Conservation (phyloP, 192 early-diverging fungal genomes). For the Backusella liffmaniae region DNA sequence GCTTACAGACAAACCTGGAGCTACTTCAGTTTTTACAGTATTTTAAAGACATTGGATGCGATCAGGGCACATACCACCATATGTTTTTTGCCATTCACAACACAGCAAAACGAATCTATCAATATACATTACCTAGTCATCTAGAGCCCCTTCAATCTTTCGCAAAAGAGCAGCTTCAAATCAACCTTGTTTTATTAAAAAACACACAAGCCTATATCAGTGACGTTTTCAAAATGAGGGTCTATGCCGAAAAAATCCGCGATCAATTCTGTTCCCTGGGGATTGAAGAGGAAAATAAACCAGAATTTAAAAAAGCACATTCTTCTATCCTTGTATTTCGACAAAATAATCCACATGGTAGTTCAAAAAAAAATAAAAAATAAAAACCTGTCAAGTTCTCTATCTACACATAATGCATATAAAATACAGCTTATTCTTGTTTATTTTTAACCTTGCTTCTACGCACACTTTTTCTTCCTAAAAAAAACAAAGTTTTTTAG, state of each 20-base stretch:
- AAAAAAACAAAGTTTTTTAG: neutral
- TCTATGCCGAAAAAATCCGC: conserved; percentile 30
- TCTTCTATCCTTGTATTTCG: neutral
- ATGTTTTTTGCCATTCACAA: conserved; percentile 41
- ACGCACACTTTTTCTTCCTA: neutral
- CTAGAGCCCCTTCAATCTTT: neutral
- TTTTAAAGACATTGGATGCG: conserved; percentile 20
- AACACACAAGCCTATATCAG: conserved; percentile 23
- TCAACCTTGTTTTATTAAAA: conserved; percentile 23
- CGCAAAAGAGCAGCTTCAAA: conserved; percentile 25
- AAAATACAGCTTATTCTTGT: neutral
- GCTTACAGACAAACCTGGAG: conserved; percentile 24
- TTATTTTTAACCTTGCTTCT: neutral
- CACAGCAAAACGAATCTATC: conserved; percentile 22
- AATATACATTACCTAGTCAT: neutral
- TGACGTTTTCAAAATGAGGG: conserved; percentile 31
- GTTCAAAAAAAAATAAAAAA: neutral
- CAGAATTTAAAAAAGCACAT: neutral
- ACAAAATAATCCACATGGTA: neutral
- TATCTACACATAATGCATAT: neutral
- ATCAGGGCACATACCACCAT: conserved; percentile 36
- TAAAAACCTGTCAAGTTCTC: neutral
- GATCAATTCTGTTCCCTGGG: conserved; percentile 10
- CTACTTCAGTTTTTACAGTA: conserved; percentile 20
- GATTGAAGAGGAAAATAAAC: neutral